Base-by-base conservation (phyloP, 1,139 yeast species). In the Pichia norvegensis region DNA sequence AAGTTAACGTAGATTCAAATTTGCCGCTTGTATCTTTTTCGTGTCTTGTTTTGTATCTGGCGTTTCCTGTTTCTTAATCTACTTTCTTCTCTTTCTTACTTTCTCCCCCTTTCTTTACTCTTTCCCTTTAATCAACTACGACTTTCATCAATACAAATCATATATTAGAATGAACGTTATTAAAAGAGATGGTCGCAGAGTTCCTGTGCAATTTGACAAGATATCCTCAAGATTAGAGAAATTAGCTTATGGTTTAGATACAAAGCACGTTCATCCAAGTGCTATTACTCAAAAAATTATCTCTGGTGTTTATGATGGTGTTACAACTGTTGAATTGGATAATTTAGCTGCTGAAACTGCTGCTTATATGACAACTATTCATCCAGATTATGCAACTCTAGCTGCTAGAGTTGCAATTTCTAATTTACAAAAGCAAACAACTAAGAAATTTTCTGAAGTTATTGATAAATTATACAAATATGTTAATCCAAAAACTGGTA, bases 301-400 rank as follows among this genome's bases (percentile, higher is more conserved):
- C 43, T 66, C 74, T 9, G 81, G 84, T 51, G 81, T 75, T 52
- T 71, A 81, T 69, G 95, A 88, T 61, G 98, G 98, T 58, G 98
- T 92, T 46, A 88, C 92, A 60, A 92, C 98, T 48, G 78, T 85
- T 54, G 97, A 88, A 66, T 76, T 90, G 54, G 92, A 85, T 58
- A 88, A 92, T 67, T 75, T 92, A 58, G 95, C 96, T 43, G 96
- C 97, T 38, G 98, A 92, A 68, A 88, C 97, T 36, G 94, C 97
- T 48, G 97, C 97, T 38, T 84, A 85, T 60, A 84, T 90, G 95
- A 86, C 97, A 52, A 92, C 97, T 19, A 79, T 84, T 50, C 98
- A 92, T 65, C 97, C 97, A 21, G 97, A 92, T 67, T 90, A 92
- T 60, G 95, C 97, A 41, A 79, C 80, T 39, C 75, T 92, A 56